Evolutionary conservation across 495 filamentous ascomycete genomes (phyloP), one percentile per base, ranked within the genome.

Genomic region (Hypoxylon cercidicola): DNA sequence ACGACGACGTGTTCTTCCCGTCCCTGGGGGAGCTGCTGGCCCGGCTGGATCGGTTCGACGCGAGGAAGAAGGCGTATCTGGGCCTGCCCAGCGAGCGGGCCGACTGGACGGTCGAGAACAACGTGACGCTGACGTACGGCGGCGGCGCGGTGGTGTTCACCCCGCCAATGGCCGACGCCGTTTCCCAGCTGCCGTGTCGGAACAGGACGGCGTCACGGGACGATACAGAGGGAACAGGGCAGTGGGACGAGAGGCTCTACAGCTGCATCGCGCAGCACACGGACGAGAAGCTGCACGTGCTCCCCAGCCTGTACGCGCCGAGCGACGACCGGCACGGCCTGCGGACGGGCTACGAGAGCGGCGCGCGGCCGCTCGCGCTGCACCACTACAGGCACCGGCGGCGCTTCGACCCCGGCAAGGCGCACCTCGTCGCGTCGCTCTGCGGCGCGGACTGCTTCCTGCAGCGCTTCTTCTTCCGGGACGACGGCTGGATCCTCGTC

Each of bases 71-170:
- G 13, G 75, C 79, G 60, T 88, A 87, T 56, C 75, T 88, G 18
- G 85, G 87, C 30, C 77, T 82, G 44, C 71, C 88, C 9, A 84
- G 84, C n/a, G 85, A 87, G 66, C 81, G 78, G 37, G 65, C 83
- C 21, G 70, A 75, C 51, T 75, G 73, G 73, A 62, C 49, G 1
- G 49, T 55, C 16, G 63, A 70, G 19, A 70, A 73, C 23, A 81
- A 87, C 60, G 77, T 83, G 12, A 78, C 74, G 7, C 71, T 78
- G 62, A 85, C 80, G 18, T 87, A 85, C 56, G 87, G 87, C 57
- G 87, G 87, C 67, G 87, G 83, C 16, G 86, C 83, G 55, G 77
- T 89, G 53, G 82, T 88, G 73, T 66, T 88, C 30, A 86, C 84
- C 4, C 69, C 75, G n/a, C 81, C 84, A 19, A 72, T 85, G 3